phyloP scores from a whole-genome alignment of 306 rosid species.

The Fagus sylvatica region DNA sequence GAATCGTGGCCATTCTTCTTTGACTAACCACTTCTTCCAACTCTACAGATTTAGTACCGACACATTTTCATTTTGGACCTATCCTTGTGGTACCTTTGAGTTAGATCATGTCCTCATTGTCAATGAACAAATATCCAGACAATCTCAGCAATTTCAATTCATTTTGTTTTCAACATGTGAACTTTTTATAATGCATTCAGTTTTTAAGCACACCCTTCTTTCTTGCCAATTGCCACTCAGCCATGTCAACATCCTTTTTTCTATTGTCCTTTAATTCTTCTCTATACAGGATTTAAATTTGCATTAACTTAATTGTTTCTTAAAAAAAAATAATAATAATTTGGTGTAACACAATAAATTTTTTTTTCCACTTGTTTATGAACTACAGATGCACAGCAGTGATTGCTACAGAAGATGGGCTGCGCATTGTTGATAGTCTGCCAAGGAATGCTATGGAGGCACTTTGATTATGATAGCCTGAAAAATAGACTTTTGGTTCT shows the following conservation, averaged over 20 bases:
- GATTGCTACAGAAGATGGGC: conserved; percentile 41
- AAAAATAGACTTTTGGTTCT: neutral
- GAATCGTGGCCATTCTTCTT: no score
- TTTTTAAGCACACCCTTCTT: no score
- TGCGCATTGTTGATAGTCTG: conserved; percentile 32
- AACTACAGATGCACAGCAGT: conserved; percentile 42
- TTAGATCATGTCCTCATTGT: neutral
- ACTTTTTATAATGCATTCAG: no score
- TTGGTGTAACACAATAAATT: neutral
- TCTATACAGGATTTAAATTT: neutral
- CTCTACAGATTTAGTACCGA: no score
- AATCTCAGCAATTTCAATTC: neutral
- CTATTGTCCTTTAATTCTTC: neutral
- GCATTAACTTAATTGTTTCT: neutral
- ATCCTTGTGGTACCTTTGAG: neutral
- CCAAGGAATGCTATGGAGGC: conserved; percentile 31
- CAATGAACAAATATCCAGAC: neutral
- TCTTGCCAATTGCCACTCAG: no score
- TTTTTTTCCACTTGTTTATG: neutral
- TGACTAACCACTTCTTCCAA: no score
- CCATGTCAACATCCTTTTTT: no score
- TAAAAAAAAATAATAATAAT: neutral
- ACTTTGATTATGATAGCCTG: conserved; percentile 5
- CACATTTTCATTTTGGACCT: neutral
- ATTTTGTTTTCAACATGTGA: neutral